These are phyloP conservation scores for Sporothrix pallida DNA, from an alignment of 2,329 filamentous ascomycete genomes.

Conservation along the genomic window DNA sequence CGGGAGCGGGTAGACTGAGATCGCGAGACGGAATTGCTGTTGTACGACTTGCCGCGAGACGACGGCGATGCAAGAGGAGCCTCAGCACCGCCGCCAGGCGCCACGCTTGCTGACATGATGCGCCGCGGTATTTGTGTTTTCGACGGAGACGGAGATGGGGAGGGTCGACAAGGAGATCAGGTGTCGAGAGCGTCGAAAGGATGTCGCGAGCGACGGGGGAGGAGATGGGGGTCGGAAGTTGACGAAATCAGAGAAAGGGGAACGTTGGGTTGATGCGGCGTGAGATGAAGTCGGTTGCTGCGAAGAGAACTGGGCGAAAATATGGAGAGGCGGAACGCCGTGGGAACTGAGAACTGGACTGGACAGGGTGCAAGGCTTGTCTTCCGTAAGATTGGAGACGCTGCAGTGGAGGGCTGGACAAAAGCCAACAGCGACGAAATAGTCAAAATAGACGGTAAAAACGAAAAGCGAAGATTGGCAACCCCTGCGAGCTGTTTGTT, in stretches of 20 bases:
- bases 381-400: slow-evolving; percentile 4
- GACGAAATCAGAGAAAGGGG: neutral
- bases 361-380: slow-evolving; percentile 16
- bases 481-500: neutral
- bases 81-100: slow-evolving; percentile 44
- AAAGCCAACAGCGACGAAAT: neutral
- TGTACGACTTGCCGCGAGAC: slow-evolving; percentile 42
- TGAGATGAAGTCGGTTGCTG: slow-evolving; percentile 23
- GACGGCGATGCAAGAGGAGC: slow-evolving; percentile 43
- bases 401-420: neutral
- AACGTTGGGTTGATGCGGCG: slow-evolving; percentile 24
- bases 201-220: neutral
- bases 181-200: neutral
- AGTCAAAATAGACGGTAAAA: no score
- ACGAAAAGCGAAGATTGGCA: neutral
- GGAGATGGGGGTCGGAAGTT: neutral
- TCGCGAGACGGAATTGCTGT: slow-evolving; percentile 40
- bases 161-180: neutral
- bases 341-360: neutral
- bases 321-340: slow-evolving; percentile 5
- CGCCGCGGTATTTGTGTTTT: slow-evolving; percentile 26
- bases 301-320: slow-evolving; percentile 20
- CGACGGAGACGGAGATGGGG: slow-evolving; percentile 12
- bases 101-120: slow-evolving; percentile 47
- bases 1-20: slow-evolving; percentile 49